Conservation (phyloP, 2,329 filamentous ascomycete species). For the Passalora sequoiae region DNA sequence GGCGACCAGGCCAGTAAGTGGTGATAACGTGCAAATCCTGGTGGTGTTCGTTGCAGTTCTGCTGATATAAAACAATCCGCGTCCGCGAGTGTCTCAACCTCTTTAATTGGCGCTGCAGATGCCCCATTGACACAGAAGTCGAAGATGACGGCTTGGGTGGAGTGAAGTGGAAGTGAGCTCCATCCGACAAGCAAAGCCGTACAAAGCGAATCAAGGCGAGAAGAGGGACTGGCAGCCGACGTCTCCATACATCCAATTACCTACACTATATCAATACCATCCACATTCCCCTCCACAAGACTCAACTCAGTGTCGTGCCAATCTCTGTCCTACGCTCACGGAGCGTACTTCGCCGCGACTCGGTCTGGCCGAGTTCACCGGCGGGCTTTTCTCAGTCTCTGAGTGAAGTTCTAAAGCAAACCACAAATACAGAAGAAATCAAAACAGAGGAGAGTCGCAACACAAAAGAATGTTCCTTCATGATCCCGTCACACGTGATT, state of each 20-base stretch:
- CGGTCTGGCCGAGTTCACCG: background rate
- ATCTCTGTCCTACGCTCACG: conserved; percentile 4
- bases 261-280: conserved; percentile 7
- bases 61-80: too few species aligned
- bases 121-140: too few species aligned
- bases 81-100: too few species aligned
- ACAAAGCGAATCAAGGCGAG: too few species aligned
- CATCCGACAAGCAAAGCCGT: too few species aligned
- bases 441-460: conserved; percentile 1
- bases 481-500: background rate
- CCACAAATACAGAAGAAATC: conserved; percentile 1
- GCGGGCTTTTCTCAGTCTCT: conserved; percentile 9
- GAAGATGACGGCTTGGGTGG: too few species aligned
- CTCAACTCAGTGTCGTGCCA: conserved; percentile 9
- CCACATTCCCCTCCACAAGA: conserved; percentile 7
- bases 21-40: too few species aligned
- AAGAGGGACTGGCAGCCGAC: conserved; percentile 8
- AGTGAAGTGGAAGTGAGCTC: too few species aligned
- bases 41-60: too few species aligned
- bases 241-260: conserved; percentile 8
- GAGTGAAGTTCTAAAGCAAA: conserved; percentile 5
- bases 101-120: too few species aligned
- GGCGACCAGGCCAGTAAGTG: too few species aligned
- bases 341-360: conserved; percentile 7
- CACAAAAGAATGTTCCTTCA: conserved; percentile 4